phyloP scores from a whole-genome alignment of 1,284 basidiomycete genomes.

The Quambalaria eucalypti region DNA sequence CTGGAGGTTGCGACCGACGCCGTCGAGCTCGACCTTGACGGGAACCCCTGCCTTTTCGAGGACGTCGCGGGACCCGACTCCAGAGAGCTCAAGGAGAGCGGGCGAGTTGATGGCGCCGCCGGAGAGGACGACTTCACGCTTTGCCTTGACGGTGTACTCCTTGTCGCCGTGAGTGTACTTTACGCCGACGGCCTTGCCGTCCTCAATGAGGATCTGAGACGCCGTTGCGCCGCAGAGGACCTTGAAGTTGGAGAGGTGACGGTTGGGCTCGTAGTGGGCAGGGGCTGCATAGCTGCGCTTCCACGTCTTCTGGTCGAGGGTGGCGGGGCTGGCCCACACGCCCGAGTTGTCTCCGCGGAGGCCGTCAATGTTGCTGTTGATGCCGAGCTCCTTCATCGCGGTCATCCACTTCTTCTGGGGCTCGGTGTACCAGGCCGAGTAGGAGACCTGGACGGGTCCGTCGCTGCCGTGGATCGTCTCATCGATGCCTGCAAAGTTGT shows the following conservation, averaged over 20 bases:
- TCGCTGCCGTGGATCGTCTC: conserved; percentile 18
- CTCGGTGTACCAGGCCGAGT: conserved; percentile 28
- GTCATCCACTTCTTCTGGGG: conserved; percentile 27
- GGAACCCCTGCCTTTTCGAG: conserved; percentile 16
- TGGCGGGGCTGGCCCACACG: conserved; percentile 24
- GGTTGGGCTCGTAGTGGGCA: conserved; percentile 26
- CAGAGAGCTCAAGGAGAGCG: conserved; percentile 29
- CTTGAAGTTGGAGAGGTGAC: conserved; percentile 17
- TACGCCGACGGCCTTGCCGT: conserved; percentile 27
- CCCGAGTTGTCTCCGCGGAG: conserved; percentile 23
- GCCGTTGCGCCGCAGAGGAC: conserved; percentile 28
- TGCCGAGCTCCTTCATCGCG: conserved; percentile 21
- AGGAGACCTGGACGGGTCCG: conserved; percentile 23
- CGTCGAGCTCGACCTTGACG: conserved; percentile 47
- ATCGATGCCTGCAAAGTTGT: conserved; percentile 19
- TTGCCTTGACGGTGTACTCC: conserved; percentile 39
- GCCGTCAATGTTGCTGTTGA: conserved; percentile 17
- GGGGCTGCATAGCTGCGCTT: conserved; percentile 22
- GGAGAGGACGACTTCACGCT: conserved; percentile 51
- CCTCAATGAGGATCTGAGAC: conserved; percentile 16
- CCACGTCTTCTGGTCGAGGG: conserved; percentile 15
- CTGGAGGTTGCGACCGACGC: conserved; percentile 54
- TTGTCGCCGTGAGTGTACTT: conserved; percentile 34
- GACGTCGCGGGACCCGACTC: conserved; percentile 21
- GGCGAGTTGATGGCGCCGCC: conserved; percentile 50